phyloP scores from a whole-genome alignment of 148 eudicot genomes.

The Rhododendron griersonianum region DNA sequence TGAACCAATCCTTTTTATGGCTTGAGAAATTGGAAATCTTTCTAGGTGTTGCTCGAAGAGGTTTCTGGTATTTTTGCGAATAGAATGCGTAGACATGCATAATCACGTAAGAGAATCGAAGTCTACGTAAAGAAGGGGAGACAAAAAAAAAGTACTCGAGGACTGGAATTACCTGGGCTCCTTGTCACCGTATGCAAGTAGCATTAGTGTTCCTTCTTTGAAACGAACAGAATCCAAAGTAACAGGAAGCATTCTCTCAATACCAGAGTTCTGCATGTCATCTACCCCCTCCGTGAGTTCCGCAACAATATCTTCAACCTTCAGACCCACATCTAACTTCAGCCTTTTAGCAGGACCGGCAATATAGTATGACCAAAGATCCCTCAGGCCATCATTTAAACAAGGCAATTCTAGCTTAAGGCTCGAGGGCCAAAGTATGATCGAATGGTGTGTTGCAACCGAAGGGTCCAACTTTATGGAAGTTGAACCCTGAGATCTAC shows the following conservation, averaged over 20 bases:
- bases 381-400: conserved; percentile 26
- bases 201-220: conserved; percentile 82
- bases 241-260: conserved; percentile 73
- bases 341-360: conserved; percentile 49
- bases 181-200: conserved; percentile 88
- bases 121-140: background rate
- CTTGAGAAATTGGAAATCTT: background rate
- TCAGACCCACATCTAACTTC: conserved; percentile 45
- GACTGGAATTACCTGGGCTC: conserved; percentile 67
- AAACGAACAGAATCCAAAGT: conserved; percentile 83
- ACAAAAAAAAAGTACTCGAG: background rate
- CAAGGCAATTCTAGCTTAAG: conserved; percentile 22
- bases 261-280: conserved; percentile 33
- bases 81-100: background rate
- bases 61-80: background rate
- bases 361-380: conserved; percentile 38
- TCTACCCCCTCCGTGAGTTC: conserved; percentile 62
- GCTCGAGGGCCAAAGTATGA: conserved; percentile 18
- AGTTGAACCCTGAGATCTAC: conserved; percentile 28
- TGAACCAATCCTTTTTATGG: background rate
- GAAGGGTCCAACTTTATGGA: conserved; percentile 24
- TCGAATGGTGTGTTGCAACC: conserved; percentile 13
- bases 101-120: background rate
- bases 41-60: background rate
- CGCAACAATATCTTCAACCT: conserved; percentile 52